Conservation (phyloP, 371 early-diverging fungal genomes). For the Encephalitozoon hellem region DNA sequence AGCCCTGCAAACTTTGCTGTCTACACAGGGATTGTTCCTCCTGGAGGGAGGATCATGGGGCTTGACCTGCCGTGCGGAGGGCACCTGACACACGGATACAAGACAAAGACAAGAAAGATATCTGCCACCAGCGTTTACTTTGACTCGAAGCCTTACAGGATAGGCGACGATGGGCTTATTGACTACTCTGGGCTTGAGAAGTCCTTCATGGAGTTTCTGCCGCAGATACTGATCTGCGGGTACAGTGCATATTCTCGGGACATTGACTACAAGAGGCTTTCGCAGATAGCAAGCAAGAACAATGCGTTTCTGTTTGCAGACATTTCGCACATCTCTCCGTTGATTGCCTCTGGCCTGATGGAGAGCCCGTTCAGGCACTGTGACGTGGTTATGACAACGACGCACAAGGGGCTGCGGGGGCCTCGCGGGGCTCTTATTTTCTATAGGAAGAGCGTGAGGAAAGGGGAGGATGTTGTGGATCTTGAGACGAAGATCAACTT, state of each 20-base stretch:
- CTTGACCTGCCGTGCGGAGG: conserved; percentile 94
- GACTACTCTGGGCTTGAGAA: conserved; percentile 81
- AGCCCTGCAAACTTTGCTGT: conserved; percentile 88
- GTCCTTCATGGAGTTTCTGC: conserved; percentile 75
- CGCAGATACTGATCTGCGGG: conserved; percentile 93
- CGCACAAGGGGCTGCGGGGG: conserved; percentile 95
- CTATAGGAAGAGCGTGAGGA: conserved; percentile 79
- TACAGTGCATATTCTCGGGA: conserved; percentile 86
- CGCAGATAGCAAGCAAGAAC: conserved; percentile 53
- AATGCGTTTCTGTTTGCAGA: conserved; percentile 88
- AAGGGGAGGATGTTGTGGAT: conserved; percentile 66
- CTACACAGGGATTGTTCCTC: conserved; percentile 82
- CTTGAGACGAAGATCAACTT: conserved; percentile 82
- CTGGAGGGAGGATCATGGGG: conserved; percentile 96
- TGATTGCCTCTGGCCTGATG: conserved; percentile 47
- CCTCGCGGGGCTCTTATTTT: conserved; percentile 89
- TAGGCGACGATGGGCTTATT: conserved; percentile 73
- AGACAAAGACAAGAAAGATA: conserved; percentile 88
- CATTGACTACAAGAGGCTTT: conserved; percentile 70
- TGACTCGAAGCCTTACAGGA: conserved; percentile 88
- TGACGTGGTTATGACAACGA: conserved; percentile 95
- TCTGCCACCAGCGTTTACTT: conserved; percentile 88
- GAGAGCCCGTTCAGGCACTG: conserved; percentile 75
- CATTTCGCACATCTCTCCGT: conserved; percentile 84
- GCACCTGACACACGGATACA: conserved; percentile 96